These are phyloP conservation scores for Hypoxylon sp. DNA, from an alignment of 2,329 filamentous ascomycete genomes.

Conservation along the genomic window DNA sequence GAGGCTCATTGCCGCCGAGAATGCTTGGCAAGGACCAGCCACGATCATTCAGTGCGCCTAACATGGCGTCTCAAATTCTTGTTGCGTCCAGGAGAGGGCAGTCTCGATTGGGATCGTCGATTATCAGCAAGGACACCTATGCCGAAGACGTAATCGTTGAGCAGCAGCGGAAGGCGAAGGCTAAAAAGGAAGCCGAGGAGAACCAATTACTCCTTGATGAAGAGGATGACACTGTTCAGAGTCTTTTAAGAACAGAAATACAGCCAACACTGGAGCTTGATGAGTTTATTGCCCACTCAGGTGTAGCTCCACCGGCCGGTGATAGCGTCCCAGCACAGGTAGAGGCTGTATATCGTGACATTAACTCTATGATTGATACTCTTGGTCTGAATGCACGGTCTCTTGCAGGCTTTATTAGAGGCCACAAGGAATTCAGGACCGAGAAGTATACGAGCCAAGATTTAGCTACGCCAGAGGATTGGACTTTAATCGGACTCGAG, in stretches of 20 bases:
- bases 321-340: constrained; percentile 74
- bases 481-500: constrained; percentile 82
- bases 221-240: constrained; percentile 78
- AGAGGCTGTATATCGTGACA: constrained; percentile 80
- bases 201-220: constrained; percentile 73
- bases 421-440: constrained; percentile 71
- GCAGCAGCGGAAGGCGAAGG: constrained; percentile 67
- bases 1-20: constrained; percentile 68
- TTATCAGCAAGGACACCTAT: constrained; percentile 58
- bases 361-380: constrained; percentile 95
- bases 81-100: constrained; percentile 57
- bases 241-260: constrained; percentile 71
- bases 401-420: constrained; percentile 75
- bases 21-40: constrained; percentile 64
- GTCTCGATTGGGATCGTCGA: constrained; percentile 58
- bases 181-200: constrained; percentile 70
- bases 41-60: constrained; percentile 73
- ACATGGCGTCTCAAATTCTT: constrained; percentile 70
- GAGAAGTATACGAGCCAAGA: constrained; percentile 74
- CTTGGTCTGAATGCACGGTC: constrained; percentile 85
- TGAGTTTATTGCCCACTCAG: constrained; percentile 76
- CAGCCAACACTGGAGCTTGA: constrained; percentile 74
- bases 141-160: constrained; percentile 64
- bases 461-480: constrained; percentile 76
- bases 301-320: constrained; percentile 66